phyloP scores from a whole-genome alignment of 202 grass and related monocot species.

The Sporobolus alterniflorus region DNA sequence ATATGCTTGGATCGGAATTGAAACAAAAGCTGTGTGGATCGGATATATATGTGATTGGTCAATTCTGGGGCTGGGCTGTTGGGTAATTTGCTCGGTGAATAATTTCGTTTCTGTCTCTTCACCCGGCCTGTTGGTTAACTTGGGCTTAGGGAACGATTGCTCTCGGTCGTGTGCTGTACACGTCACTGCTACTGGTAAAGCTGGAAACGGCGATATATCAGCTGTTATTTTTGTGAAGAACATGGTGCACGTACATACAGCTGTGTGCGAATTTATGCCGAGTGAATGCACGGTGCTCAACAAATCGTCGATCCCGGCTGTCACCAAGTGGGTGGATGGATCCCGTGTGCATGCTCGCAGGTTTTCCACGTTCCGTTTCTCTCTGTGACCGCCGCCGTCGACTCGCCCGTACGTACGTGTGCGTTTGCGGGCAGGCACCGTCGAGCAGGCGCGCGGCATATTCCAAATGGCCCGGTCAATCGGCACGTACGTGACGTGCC shows the following conservation, averaged over 20 bases:
- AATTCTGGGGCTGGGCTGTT: neutral
- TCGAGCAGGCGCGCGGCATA: neutral
- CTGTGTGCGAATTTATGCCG: no score
- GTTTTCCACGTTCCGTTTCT: neutral
- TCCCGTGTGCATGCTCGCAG: neutral
- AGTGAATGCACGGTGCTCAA: neutral
- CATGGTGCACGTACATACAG: no score
- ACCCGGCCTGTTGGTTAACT: no score
- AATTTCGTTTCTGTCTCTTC: neutral
- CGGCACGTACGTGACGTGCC: neutral
- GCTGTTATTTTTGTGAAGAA: no score
- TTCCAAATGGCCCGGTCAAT: neutral
- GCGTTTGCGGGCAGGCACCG: no score
- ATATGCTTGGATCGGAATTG: no score
- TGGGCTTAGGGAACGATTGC: no score
- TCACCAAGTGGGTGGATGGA: neutral
- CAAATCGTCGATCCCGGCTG: neutral
- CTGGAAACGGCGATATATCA: no score
- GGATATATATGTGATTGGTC: slow-evolving; percentile 44
- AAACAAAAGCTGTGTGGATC: slow-evolving; percentile 38
- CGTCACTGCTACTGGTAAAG: no score
- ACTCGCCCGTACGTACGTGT: no score
- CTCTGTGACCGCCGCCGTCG: neutral
- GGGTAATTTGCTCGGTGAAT: neutral
- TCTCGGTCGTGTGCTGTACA: no score